Conservation (phyloP, 2,329 filamentous ascomycete genomes). For the Diaporthe aspalathi region DNA sequence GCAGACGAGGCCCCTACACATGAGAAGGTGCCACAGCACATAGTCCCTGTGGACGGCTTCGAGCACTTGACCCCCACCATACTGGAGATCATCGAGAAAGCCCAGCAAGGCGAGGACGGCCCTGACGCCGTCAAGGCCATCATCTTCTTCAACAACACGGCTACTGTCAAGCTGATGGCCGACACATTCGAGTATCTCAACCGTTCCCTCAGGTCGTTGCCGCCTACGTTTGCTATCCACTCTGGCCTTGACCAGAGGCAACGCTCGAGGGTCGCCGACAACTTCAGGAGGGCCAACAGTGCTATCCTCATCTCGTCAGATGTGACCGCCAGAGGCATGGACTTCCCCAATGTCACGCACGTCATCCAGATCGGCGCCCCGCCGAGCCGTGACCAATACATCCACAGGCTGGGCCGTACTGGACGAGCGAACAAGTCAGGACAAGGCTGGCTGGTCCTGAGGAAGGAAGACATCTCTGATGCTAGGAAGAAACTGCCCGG, state of each 20-base stretch:
- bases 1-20: constrained; percentile 88
- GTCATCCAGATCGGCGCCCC: constrained; percentile 79
- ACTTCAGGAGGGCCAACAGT: constrained; percentile 73
- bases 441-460: constrained; percentile 75
- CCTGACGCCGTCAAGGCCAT: constrained; percentile 90
- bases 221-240: constrained; percentile 73
- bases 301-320: constrained; percentile 82
- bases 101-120: constrained; percentile 50
- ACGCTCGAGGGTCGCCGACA: constrained; percentile 77
- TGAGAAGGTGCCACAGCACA: constrained; percentile 82
- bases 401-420: constrained; percentile 82
- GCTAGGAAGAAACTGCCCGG: constrained; percentile 64
- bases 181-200: constrained; percentile 64
- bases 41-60: constrained; percentile 74
- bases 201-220: constrained; percentile 53
- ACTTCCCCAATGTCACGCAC: constrained; percentile 84
- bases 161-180: constrained; percentile 73
- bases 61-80: constrained; percentile 82
- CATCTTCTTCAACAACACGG: constrained; percentile 86
- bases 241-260: constrained; percentile 77
- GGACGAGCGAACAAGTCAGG: constrained; percentile 80
- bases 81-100: constrained; percentile 76
- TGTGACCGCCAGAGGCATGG: constrained; percentile 85
- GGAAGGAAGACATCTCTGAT: constrained; percentile 62
- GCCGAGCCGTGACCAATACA: constrained; percentile 75